These are phyloP conservation scores for Penicillium crustosum DNA, from an alignment of 2,329 filamentous ascomycete genomes.

Conservation along the genomic window DNA sequence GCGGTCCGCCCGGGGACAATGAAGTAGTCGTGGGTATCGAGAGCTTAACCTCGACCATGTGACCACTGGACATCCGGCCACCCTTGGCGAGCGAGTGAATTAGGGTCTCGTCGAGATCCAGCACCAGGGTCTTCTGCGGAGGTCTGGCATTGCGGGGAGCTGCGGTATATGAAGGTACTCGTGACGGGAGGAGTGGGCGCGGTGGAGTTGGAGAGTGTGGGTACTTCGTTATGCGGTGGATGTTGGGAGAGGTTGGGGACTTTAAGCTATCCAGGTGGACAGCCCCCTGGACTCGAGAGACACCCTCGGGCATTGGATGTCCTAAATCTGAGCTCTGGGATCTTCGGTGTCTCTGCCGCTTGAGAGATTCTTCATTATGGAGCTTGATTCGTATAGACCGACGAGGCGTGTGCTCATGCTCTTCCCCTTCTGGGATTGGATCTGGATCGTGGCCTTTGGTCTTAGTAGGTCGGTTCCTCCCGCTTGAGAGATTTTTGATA, in stretches of 20 bases:
- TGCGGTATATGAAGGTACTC: conserved; percentile 81
- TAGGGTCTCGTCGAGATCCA: conserved; percentile 94
- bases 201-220: conserved; percentile 87
- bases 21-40: conserved; percentile 42
- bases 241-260: conserved; percentile 81
- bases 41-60: conserved; percentile 97
- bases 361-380: conserved; percentile 72
- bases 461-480: conserved; percentile 28
- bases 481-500: conserved; percentile 22
- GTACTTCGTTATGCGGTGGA: conserved; percentile 75
- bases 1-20: conserved; percentile 53
- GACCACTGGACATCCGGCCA: conserved; percentile 89
- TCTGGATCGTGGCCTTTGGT: conserved; percentile 28
- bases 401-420: conserved; percentile 63
- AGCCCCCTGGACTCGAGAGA: conserved; percentile 40
- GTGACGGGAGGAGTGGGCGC: conserved; percentile 81
- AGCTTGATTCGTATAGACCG: conserved; percentile 90
- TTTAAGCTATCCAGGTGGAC: conserved; percentile 79
- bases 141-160: conserved; percentile 45
- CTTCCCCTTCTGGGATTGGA: conserved; percentile 45
- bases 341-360: conserved; percentile 60
- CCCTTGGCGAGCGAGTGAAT: conserved; percentile 99
- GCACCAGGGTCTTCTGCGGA: conserved; percentile 86
- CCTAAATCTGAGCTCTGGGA: conserved; percentile 34
- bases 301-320: conserved; percentile 26